Percentiles rank a stretch among this genome's conserved stretches.
Conservation (phyloP, 345 rosid species). For the Bretschneidera sinensis region DNA sequence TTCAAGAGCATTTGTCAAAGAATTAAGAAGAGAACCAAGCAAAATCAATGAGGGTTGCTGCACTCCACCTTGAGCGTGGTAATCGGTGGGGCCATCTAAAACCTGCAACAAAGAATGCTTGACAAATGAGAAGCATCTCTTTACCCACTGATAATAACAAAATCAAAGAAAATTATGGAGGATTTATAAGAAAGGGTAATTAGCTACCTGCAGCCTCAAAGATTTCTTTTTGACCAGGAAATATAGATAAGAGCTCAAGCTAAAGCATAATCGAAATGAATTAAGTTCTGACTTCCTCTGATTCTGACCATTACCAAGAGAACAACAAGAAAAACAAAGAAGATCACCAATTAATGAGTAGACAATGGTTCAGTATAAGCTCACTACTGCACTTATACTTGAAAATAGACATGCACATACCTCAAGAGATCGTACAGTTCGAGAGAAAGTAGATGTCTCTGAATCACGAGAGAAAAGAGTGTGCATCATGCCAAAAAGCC, state of each 20-base stretch:
- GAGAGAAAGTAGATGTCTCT: conserved; percentile 26
- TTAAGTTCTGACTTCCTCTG: conserved; percentile 60
- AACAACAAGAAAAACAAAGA: conserved; percentile 5
- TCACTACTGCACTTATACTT: background rate
- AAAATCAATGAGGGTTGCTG: conserved; percentile 66
- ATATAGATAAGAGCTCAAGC: conserved; percentile 78
- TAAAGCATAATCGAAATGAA: conserved; percentile 55
- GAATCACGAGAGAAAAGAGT: conserved; percentile 51
- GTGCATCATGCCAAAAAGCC: conserved; percentile 73
- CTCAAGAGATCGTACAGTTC: conserved; percentile 36
- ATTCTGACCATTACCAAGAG: conserved; percentile 30
- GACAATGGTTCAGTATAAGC: background rate
- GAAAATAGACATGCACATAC: conserved; percentile 26
- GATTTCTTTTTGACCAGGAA: conserved; percentile 75
- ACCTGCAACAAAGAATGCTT: conserved; percentile 36
- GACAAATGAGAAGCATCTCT: conserved; percentile 2
- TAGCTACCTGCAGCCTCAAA: conserved; percentile 66
- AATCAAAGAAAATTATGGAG: background rate
- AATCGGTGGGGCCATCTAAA: conserved; percentile 40
- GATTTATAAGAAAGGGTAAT: background rate
- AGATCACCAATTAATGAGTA: conserved; percentile 2
- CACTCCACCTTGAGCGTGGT: conserved; percentile 36
- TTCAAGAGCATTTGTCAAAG: conserved; percentile 64
- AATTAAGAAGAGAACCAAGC: conserved; percentile 61
- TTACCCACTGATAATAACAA: background rate